Percentiles rank a stretch among this genome's conserved stretches.
Conservation (phyloP, 1,139 yeast species). For the Lipomyces yarrowii region DNA sequence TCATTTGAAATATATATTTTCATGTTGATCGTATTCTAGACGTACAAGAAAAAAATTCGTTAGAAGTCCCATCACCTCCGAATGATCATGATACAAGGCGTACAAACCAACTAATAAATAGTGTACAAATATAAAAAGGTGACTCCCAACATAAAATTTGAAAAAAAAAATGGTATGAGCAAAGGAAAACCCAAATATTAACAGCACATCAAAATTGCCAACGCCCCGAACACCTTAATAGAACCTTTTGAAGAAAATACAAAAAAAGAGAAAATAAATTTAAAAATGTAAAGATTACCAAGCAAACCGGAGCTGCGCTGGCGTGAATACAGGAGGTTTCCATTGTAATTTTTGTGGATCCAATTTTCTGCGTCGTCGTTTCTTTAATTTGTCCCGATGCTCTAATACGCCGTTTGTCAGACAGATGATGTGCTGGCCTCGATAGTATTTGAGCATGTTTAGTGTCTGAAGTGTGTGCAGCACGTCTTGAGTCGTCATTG, state of each 20-base stretch:
- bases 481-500: slow-evolving; percentile 97
- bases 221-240: background rate
- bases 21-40: background rate
- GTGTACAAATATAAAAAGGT: background rate
- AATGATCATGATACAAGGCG: background rate
- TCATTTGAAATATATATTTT: background rate
- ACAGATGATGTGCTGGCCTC: slow-evolving; percentile 94
- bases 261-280: background rate
- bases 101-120: background rate
- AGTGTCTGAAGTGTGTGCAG: slow-evolving; percentile 89
- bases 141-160: background rate
- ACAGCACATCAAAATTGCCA: background rate
- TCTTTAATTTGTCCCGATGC: slow-evolving; percentile 71
- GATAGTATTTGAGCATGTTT: slow-evolving; percentile 86
- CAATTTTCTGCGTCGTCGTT: slow-evolving; percentile 69
- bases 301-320: slow-evolving; percentile 92
- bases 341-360: slow-evolving; percentile 74
- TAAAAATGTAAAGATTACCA: slow-evolving; percentile 55
- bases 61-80: background rate
- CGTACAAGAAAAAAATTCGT: background rate
- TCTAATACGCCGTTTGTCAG: slow-evolving; percentile 80
- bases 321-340: slow-evolving; percentile 97
- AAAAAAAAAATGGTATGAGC: background rate
- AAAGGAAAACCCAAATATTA: background rate
- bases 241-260: background rate